Conservation (phyloP, 2,329 filamentous ascomycete genomes). For the Aureobasidium sp. region DNA sequence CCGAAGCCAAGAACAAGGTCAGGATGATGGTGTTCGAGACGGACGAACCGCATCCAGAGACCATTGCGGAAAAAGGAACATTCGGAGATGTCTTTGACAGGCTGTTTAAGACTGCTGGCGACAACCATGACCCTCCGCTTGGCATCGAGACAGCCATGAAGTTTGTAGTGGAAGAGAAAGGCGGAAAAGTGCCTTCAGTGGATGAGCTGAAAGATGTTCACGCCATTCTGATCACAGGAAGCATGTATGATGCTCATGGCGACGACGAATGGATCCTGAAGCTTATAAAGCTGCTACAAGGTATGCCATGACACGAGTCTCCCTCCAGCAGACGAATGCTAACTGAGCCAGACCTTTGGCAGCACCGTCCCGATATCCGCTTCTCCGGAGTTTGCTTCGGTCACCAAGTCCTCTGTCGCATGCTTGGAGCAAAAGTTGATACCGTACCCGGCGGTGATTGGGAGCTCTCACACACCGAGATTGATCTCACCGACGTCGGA, state of each 20-base stretch:
- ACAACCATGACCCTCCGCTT: conserved; percentile 44
- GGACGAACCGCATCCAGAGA: conserved; percentile 45
- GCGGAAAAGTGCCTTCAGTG: conserved; percentile 37
- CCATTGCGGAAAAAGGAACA: conserved; percentile 41
- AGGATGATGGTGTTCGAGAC: conserved; percentile 50
- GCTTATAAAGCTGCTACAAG: conserved; percentile 36
- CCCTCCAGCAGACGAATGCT: background rate
- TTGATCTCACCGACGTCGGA: conserved; percentile 33
- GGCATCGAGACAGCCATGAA: conserved; percentile 47
- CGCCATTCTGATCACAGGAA: conserved; percentile 39
- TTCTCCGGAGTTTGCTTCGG: conserved; percentile 42
- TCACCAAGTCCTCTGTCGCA: conserved; percentile 38
- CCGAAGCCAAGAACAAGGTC: conserved; percentile 5
- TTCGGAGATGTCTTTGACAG: conserved; percentile 48
- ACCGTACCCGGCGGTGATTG: conserved; percentile 34
- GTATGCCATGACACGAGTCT: conserved; percentile 21
- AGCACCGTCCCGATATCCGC: conserved; percentile 41
- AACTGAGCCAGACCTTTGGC: conserved; percentile 38
- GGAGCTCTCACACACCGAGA: conserved; percentile 37
- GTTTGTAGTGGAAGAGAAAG: conserved; percentile 40
- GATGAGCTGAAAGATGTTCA: conserved; percentile 39
- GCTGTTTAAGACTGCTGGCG: conserved; percentile 44
- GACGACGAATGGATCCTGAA: conserved; percentile 37
- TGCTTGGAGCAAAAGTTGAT: conserved; percentile 33
- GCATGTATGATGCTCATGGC: conserved; percentile 40